These are phyloP conservation scores for Catunica adiposa DNA, from an alignment of 2,329 filamentous ascomycete species.

Conservation along the genomic window DNA sequence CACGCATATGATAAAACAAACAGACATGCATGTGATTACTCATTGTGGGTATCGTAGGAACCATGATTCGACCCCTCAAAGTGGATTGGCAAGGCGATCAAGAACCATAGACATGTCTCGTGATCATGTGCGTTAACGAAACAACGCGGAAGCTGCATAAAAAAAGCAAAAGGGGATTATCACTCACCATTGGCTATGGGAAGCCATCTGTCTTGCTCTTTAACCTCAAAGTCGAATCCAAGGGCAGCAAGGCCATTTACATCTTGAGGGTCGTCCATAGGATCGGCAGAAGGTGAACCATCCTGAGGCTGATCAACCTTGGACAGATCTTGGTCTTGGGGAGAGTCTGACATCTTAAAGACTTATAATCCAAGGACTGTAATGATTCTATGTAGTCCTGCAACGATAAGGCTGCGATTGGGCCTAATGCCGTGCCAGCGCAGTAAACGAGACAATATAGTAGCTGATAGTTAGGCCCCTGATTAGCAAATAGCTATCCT, in stretches of 20 bases:
- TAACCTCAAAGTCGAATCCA: slow-evolving; percentile 91
- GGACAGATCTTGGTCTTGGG: slow-evolving; percentile 55
- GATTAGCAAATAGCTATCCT: background rate
- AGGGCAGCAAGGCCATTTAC: slow-evolving; percentile 53
- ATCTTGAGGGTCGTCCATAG: slow-evolving; percentile 78
- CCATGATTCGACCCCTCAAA: too few species aligned
- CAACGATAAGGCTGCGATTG: background rate
- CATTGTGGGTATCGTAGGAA: background rate
- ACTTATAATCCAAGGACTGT: background rate
- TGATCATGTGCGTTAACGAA: background rate
- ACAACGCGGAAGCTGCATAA: background rate
- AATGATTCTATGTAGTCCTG: background rate
- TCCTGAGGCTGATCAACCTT: slow-evolving; percentile 54
- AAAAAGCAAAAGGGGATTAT: background rate
- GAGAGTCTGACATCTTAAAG: slow-evolving; percentile 57
- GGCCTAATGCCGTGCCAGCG: background rate
- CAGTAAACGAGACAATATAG: background rate
- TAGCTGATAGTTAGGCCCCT: background rate
- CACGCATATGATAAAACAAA: background rate
- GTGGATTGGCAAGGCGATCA: too few species aligned
- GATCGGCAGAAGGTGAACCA: slow-evolving; percentile 29
- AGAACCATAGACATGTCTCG: too few species aligned
- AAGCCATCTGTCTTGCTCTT: slow-evolving; percentile 98
- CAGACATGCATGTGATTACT: background rate
- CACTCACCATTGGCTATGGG: slow-evolving; percentile 99